These are phyloP conservation scores for Penicillium sp. DNA, from an alignment of 2,329 filamentous ascomycete species.

Conservation along the genomic window DNA sequence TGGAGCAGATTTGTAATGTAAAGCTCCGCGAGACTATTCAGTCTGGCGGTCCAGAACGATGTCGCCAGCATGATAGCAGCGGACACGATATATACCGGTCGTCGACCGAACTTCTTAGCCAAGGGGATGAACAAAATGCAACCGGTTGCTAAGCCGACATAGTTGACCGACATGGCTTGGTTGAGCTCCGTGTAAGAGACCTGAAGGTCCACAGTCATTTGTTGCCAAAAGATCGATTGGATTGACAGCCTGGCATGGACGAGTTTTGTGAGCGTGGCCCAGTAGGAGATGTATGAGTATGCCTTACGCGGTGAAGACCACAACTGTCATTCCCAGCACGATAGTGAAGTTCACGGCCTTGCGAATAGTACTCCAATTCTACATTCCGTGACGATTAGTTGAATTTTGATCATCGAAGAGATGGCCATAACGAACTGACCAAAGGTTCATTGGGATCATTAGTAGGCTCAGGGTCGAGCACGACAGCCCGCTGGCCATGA, in stretches of 20 bases:
- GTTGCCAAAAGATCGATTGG: slow-evolving; percentile 48
- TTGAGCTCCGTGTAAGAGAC: slow-evolving; percentile 48
- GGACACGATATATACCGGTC: slow-evolving; percentile 50
- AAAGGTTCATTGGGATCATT: slow-evolving; percentile 36
- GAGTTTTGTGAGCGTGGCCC: neutral
- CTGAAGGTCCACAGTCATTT: slow-evolving; percentile 48
- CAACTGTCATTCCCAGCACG: slow-evolving; percentile 45
- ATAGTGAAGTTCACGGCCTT: slow-evolving; percentile 48
- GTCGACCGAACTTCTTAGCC: slow-evolving; percentile 49
- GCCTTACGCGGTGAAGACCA: slow-evolving; percentile 43
- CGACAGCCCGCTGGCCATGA: slow-evolving; percentile 15
- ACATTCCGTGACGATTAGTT: neutral
- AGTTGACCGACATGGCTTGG: slow-evolving; percentile 50
- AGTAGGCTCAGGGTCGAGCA: slow-evolving; percentile 42
- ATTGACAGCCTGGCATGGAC: slow-evolving; percentile 34
- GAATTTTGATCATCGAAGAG: neutral
- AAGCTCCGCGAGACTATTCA: slow-evolving; percentile 46
- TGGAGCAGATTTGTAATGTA: slow-evolving; percentile 47
- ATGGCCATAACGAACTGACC: slow-evolving; percentile 19
- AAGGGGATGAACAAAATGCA: slow-evolving; percentile 51
- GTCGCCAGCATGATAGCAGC: slow-evolving; percentile 41
- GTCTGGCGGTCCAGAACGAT: slow-evolving; percentile 46
- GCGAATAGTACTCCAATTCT: slow-evolving; percentile 49
- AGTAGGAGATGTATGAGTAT: neutral
- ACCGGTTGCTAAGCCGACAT: slow-evolving; percentile 46